Conservation (phyloP, 352 stramenopile genomes). For the Achlya hypogyna region DNA sequence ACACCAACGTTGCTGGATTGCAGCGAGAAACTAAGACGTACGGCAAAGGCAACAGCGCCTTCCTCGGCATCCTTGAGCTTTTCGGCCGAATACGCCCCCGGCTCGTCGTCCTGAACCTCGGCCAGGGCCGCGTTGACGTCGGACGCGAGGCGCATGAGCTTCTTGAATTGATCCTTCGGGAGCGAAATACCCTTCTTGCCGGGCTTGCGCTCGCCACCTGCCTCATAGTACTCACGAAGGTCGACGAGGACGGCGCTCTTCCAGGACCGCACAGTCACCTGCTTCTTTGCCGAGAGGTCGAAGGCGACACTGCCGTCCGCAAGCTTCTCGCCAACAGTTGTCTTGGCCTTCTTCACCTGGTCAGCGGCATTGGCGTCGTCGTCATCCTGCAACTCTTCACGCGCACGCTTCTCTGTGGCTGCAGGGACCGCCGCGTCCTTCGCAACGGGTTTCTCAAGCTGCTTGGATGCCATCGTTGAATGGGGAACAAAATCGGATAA, state of each 20-base stretch:
- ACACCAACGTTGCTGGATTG: neutral
- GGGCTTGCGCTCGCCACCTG: slow-evolving; percentile 44
- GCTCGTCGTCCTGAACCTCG: slow-evolving; percentile 37
- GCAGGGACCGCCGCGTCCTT: neutral
- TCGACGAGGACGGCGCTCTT: slow-evolving; percentile 44
- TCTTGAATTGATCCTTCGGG: slow-evolving; percentile 44
- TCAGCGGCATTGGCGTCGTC: neutral
- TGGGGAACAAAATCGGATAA: too few relatives aligned
- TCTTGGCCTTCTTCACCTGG: neutral
- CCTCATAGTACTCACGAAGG: slow-evolving; percentile 71
- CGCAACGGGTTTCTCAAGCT: neutral
- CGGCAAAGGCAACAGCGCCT: slow-evolving; percentile 41
- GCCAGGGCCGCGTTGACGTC: slow-evolving; percentile 35
- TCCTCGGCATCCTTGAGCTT: slow-evolving; percentile 31
- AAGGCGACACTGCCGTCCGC: slow-evolving; percentile 26
- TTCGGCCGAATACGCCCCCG: slow-evolving; percentile 27
- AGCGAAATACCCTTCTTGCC: slow-evolving; percentile 73
- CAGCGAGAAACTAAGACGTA: slow-evolving; percentile 20
- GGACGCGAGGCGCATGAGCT: slow-evolving; percentile 29
- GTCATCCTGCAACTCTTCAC: neutral
- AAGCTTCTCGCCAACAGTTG: slow-evolving; percentile 5
- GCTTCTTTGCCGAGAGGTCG: slow-evolving; percentile 45
- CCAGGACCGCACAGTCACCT: slow-evolving; percentile 51
- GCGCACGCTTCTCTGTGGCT: neutral
- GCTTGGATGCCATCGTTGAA: slow-evolving; percentile 4